Conservation (phyloP, 2,329 filamentous ascomycete species). For the Fusarium kyushuense region DNA sequence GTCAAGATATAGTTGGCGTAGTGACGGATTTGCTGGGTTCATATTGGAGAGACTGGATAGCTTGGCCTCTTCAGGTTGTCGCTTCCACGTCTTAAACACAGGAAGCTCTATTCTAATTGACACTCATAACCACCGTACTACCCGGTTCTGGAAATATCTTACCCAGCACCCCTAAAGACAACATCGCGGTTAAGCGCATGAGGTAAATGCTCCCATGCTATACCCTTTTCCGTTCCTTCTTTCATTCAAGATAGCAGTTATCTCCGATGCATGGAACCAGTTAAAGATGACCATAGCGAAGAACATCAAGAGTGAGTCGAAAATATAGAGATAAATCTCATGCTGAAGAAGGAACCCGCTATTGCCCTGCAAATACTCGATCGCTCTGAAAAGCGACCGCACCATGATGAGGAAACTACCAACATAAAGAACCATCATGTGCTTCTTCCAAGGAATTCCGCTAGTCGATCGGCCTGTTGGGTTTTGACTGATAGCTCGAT, state of each 20-base stretch:
- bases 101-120: not conserved
- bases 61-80: constrained; percentile 4
- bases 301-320: constrained; percentile 53
- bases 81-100: not conserved
- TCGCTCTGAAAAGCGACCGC: constrained; percentile 55
- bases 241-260: not conserved
- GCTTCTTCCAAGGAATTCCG: constrained; percentile 49
- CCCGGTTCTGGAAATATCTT: too few species aligned
- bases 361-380: constrained; percentile 55
- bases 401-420: constrained; percentile 53
- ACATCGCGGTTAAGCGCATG: not conserved
- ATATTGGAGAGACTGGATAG: constrained; percentile 16
- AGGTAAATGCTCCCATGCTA: constrained; percentile 5
- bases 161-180: rapidly evolving
- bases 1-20: constrained; percentile 11
- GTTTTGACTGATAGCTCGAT: constrained; percentile 43
- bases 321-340: constrained; percentile 52
- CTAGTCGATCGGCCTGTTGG: constrained; percentile 12
- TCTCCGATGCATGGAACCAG: constrained; percentile 51
- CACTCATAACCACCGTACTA: not conserved
- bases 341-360: constrained; percentile 49
- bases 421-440: constrained; percentile 42
- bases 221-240: not conserved
- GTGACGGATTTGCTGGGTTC: constrained; percentile 9
- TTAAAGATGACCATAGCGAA: constrained; percentile 59